Percentiles rank a stretch among this genome's conserved stretches.
Evolutionary conservation across 2,329 filamentous ascomycete genomes (phyloP).

Genomic region (Epichloe aotearoae): DNA sequence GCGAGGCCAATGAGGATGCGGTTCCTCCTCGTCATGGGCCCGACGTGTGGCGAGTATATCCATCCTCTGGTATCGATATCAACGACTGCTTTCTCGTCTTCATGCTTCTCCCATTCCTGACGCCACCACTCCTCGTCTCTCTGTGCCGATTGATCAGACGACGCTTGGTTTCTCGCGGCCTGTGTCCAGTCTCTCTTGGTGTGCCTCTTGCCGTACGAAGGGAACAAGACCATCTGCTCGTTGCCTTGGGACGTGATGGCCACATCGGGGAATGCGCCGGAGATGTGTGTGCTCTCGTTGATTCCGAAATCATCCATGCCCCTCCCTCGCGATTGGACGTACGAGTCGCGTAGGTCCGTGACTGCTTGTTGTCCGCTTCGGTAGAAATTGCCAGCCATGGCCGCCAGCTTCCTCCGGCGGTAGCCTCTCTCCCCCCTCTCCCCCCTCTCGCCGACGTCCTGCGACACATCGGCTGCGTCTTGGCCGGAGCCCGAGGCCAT

Average conservation of each 20-base stretch:
- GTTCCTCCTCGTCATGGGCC: conserved; percentile 77
- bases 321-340: conserved; percentile 36
- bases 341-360: conserved; percentile 46
- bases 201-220: conserved; percentile 77
- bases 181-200: conserved; percentile 32
- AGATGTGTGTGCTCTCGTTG: conserved; percentile 34
- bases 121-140: conserved; percentile 63
- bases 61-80: conserved; percentile 93
- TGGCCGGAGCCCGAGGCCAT: conserved; percentile 17
- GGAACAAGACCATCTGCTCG: conserved; percentile 91
- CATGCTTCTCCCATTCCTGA: conserved; percentile 63
- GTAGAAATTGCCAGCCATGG: conserved; percentile 42
- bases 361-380: conserved; percentile 42
- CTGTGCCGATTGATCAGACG: conserved; percentile 25
- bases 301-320: conserved; percentile 17
- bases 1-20: conserved; percentile 77
- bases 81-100: conserved; percentile 74
- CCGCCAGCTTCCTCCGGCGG: conserved; percentile 65
- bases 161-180: conserved; percentile 14
- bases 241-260: conserved; percentile 67
- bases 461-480: conserved; percentile 13
- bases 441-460: conserved; percentile 13
- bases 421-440: conserved; percentile 34
- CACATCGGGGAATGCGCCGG: conserved; percentile 72
- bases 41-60: conserved; percentile 78